Base-by-base conservation (phyloP, 371 early-diverging fungal species). In the Mortierella sp. region DNA sequence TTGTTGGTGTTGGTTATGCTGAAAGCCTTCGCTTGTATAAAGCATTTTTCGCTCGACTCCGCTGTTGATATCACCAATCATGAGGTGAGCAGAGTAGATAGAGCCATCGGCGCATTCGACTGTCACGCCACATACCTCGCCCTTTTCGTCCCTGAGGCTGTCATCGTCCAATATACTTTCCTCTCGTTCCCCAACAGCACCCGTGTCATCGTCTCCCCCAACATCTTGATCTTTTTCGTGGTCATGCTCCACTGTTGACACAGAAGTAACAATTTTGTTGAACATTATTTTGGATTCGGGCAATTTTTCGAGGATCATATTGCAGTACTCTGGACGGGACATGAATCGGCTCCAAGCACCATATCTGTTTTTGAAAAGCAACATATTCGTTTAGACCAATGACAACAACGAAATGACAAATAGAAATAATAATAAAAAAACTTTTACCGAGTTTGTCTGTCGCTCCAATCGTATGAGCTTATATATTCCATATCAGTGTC, bases 291-390 rank as follows among this genome's bases (percentile, higher is more conserved):
- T 73, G 59, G 73, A 73, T 26, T 78, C 78, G 30, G 78, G 70
- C 37, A 78, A 52, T 32, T 73, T 78, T 26, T 73, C 69, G 26
- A 78, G 58, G 26, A 78, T 55, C 49, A 73, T 59, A 30, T n/a
- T 51, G 32, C 78, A 78, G 63, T 73, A 78, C 59, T 78, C 78
- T n/a, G 70, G 70, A 14, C 78, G 43, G 8, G 78, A 49, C 43
- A 78, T 78, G 60, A 70, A 78, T 26, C 78, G 69, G 45, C 69
- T 73, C 73, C 78, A 78, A 20, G 78, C 62, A 26, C 73, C 66
- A 49, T 70, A 78, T 26, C 78, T 78, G 49, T 30, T 43, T n/a
- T 40, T 12, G 24, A 37, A 37, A 61, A 26, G 39, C 11, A 26
- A 59, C 10, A 49, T 43, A 6, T 12, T 12, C 43, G 43, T 12